phyloP scores from a whole-genome alignment of 768 basidiomycete species.

The Hericium rajendrae region DNA sequence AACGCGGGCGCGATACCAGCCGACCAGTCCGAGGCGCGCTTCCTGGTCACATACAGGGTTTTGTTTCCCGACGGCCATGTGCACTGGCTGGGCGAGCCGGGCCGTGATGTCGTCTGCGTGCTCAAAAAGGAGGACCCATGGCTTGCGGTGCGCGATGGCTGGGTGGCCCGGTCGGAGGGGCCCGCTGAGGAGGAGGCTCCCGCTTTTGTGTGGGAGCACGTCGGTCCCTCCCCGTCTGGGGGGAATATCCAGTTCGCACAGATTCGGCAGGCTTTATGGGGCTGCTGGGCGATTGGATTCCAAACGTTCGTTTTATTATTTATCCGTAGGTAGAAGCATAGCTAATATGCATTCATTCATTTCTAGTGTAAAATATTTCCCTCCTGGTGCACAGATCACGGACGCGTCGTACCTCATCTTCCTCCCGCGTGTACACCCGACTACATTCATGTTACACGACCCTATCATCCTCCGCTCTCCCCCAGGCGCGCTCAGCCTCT shows the following conservation, averaged over 20 bases:
- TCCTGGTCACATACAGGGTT: conserved; percentile 36
- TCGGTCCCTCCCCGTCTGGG: neutral
- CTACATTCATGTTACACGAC: conserved; percentile 10
- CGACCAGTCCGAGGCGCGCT: conserved; percentile 4
- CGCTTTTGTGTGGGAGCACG: neutral
- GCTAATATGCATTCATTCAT: neutral
- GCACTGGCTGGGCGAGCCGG: conserved; percentile 37
- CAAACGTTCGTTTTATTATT: conserved; percentile 7
- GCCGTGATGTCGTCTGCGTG: conserved; percentile 33
- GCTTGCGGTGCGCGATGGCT: conserved; percentile 20
- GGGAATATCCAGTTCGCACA: neutral
- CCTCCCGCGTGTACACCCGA: conserved; percentile 4
- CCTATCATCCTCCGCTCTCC: conserved; percentile 10
- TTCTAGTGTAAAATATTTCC: conserved; percentile 9
- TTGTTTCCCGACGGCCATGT: conserved; percentile 32
- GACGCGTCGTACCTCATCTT: conserved; percentile 11
- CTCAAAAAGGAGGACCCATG: conserved; percentile 20
- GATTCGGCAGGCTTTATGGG: conserved; percentile 18
- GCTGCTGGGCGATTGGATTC: conserved; percentile 24
- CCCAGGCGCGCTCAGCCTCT: conserved; percentile 8
- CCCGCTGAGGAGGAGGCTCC: conserved; percentile 15
- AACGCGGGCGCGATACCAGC: conserved; percentile 3
- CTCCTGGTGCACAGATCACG: conserved; percentile 2
- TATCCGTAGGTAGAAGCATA: neutral
- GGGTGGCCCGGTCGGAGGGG: conserved; percentile 11